Conservation (phyloP, 345 rosid genomes). For the Limnanthes douglasii region DNA sequence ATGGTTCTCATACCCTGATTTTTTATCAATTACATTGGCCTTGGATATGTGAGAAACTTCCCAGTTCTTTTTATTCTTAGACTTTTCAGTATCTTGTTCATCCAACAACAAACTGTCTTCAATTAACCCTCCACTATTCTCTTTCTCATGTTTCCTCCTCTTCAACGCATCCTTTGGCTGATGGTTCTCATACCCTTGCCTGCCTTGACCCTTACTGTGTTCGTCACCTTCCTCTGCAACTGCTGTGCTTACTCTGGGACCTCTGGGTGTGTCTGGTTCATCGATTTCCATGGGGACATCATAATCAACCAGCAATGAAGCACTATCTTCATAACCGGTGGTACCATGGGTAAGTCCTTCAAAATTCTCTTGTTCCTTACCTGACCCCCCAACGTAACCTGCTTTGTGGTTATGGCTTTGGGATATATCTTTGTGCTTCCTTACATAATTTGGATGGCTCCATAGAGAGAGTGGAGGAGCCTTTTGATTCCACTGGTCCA, state of each 20-base stretch:
- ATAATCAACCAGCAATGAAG: conserved; percentile 5
- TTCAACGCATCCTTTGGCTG: conserved; percentile 11
- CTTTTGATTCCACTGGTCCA: conserved; percentile 59
- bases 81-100: conserved; percentile 7
- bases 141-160: background rate
- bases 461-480: conserved; percentile 80
- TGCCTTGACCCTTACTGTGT: conserved; percentile 13
- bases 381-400: conserved; percentile 8
- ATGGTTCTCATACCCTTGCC: conserved; percentile 10
- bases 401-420: conserved; percentile 35
- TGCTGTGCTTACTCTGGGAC: background rate
- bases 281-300: conserved; percentile 13
- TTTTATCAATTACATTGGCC: conserved; percentile 24
- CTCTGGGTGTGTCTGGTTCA: conserved; percentile 12
- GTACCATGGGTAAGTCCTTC: conserved; percentile 3
- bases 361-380: conserved; percentile 9
- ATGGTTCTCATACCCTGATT: conserved; percentile 12
- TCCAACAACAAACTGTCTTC: background rate
- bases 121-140: background rate
- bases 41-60: conserved; percentile 8
- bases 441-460: conserved; percentile 60
- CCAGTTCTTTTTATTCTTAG: conserved; percentile 9
- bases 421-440: conserved; percentile 45
- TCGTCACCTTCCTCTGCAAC: conserved; percentile 6
- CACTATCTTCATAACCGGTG: conserved; percentile 7